Conservation (phyloP, 1,284 basidiomycete species). For the Puccinia polysora region DNA sequence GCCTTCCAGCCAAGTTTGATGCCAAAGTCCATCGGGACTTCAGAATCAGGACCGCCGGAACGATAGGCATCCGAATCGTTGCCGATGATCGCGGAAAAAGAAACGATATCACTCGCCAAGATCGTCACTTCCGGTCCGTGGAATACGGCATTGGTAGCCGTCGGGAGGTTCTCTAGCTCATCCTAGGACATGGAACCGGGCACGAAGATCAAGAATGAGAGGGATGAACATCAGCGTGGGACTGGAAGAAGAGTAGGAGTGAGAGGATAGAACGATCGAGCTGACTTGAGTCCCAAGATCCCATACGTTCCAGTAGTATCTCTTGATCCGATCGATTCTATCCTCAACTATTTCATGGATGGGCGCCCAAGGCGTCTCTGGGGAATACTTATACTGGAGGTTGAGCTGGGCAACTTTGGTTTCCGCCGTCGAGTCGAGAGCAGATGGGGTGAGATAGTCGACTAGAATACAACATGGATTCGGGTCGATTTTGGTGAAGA, state of each 20-base stretch:
- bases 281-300: conserved; percentile 64
- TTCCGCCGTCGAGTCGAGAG: not conserved
- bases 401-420: conserved; percentile 67
- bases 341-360: too few relatives aligned
- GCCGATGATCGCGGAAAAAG: conserved; percentile 83
- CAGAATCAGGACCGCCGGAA: conserved; percentile 63
- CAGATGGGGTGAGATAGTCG: too few relatives aligned
- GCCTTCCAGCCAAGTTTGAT: conserved; percentile 98
- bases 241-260: too few relatives aligned
- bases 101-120: conserved; percentile 69
- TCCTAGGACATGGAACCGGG: too few relatives aligned
- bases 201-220: too few relatives aligned
- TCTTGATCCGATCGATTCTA: too few relatives aligned
- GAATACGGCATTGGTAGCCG: conserved; percentile 66
- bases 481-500: conserved; percentile 66
- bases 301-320: conserved; percentile 95
- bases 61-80: too few relatives aligned
- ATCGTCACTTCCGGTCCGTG: conserved; percentile 76
- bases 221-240: too few relatives aligned
- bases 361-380: too few relatives aligned
- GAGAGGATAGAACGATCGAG: not conserved
- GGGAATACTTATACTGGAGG: conserved; percentile 80
- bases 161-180: too few relatives aligned
- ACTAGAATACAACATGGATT: not conserved
- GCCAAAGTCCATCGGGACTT: conserved; percentile 96